Percentiles rank a stretch among this genome's conserved stretches.
Evolutionary conservation across 805 yeast genomes (phyloP).

Genomic region (Saccharomycopsis capsularis): DNA sequence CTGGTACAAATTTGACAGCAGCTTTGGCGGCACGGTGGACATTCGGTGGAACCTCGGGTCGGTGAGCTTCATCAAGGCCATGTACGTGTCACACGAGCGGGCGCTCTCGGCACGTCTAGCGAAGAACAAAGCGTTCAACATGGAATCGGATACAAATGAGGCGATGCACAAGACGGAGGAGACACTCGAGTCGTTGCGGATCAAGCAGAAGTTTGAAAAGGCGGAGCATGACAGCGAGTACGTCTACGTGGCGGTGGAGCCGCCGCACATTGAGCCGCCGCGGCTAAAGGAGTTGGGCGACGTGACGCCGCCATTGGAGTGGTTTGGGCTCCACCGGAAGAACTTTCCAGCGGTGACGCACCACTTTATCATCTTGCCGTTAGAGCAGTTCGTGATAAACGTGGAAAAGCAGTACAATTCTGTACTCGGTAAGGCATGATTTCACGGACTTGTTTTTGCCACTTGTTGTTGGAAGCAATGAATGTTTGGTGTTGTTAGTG

Average conservation of each 20-base stretch:
- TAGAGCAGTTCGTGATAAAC: constrained; percentile 68
- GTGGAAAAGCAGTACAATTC: constrained; percentile 44
- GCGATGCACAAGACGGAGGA: constrained; percentile 35
- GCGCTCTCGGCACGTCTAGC: constrained; percentile 60
- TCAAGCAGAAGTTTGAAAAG: constrained; percentile 19
- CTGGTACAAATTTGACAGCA: constrained; percentile 60
- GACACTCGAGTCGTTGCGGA: constrained; percentile 33
- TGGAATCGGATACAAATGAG: constrained; percentile 19
- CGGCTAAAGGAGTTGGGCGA: constrained; percentile 86
- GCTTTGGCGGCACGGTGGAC: constrained; percentile 85
- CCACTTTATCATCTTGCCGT: constrained; percentile 62
- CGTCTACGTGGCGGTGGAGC: constrained; percentile 55
- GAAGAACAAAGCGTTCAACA: constrained; percentile 27
- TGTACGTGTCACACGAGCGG: constrained; percentile 81
- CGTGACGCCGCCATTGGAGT: constrained; percentile 96
- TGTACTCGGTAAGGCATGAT: constrained; percentile 33
- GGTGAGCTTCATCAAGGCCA: constrained; percentile 80
- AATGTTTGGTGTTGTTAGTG: too few species aligned
- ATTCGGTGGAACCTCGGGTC: constrained; percentile 93
- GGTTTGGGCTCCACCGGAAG: constrained; percentile 92
- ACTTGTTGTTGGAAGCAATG: too few species aligned
- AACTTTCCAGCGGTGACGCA: constrained; percentile 84
- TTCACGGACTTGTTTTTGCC: neutral
- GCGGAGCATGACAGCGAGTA: constrained; percentile 30
- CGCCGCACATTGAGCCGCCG: constrained; percentile 84